Percentiles rank a stretch among this genome's conserved stretches.
Evolutionary conservation across 805 yeast species (phyloP).

Genomic region (Schwanniomyces polymorphus): DNA sequence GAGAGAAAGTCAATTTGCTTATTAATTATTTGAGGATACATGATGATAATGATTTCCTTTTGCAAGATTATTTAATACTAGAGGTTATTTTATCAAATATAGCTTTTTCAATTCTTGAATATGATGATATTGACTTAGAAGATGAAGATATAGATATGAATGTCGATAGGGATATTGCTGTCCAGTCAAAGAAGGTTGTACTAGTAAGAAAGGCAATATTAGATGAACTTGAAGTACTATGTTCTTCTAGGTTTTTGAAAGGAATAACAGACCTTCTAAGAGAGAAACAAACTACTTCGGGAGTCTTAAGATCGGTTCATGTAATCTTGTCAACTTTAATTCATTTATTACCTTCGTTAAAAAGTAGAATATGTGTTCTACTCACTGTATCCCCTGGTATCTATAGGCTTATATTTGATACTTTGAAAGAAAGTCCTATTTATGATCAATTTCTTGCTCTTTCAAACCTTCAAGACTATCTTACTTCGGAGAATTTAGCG

Average conservation of each 20-base stretch:
- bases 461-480: conserved; percentile 10
- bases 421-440: conserved; percentile 17
- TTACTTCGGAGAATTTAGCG: conserved; percentile 7
- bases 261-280: conserved; percentile 13
- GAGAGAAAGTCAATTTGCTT: conserved; percentile 11
- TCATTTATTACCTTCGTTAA: conserved; percentile 34
- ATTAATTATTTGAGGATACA: conserved; percentile 16
- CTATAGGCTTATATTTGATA: conserved; percentile 28
- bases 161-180: conserved; percentile 1
- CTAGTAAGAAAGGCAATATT: conserved; percentile 3
- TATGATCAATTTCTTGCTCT: not conserved
- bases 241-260: conserved; percentile 20
- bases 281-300: not conserved
- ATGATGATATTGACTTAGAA: conserved; percentile 15
- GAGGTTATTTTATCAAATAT: conserved; percentile 17
- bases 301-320: conserved; percentile 11
- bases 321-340: conserved; percentile 28
- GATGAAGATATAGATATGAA: conserved; percentile 21
- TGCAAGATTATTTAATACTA: conserved; percentile 17
- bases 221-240: conserved; percentile 13
- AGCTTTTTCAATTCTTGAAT: conserved; percentile 16
- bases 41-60: conserved; percentile 10
- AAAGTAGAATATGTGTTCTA: conserved; percentile 40
- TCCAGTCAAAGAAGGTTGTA: conserved; percentile 7
- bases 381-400: conserved; percentile 41